A percentile compares a stretch with the other conserved stretches of the same genome.
These are phyloP conservation scores for Epichloe gansuensis DNA, from an alignment of 2,329 filamentous ascomycete genomes.

Conservation along the genomic window DNA sequence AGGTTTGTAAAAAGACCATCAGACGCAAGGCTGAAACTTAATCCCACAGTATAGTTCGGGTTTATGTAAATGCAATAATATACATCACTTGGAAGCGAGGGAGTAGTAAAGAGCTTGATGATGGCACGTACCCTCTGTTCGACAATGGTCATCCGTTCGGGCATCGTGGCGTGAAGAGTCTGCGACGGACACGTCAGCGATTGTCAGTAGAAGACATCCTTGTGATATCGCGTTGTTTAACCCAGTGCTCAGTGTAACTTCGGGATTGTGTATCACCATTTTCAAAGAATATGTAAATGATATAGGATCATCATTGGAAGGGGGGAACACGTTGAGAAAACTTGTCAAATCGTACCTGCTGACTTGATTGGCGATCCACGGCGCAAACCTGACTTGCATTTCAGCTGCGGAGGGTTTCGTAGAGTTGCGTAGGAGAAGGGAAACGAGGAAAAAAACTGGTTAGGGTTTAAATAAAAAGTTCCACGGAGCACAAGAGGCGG, in stretches of 20 bases:
- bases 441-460: background rate
- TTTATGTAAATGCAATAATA: background rate
- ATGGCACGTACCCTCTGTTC: background rate
- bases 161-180: background rate
- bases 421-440: background rate
- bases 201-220: background rate
- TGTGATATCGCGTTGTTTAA: background rate
- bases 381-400: background rate
- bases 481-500: background rate
- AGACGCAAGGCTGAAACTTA: background rate
- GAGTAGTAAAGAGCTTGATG: background rate
- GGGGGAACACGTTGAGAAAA: no score
- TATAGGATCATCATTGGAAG: no score
- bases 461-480: background rate
- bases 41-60: background rate
- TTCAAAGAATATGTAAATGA: no score
- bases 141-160: background rate
- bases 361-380: background rate
- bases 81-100: background rate
- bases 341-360: no score
- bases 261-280: no score
- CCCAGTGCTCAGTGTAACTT: no score
- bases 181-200: background rate
- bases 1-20: background rate
- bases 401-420: background rate